Base-by-base conservation (phyloP, 345 rosid species). In the Capsella bursapastoris region DNA sequence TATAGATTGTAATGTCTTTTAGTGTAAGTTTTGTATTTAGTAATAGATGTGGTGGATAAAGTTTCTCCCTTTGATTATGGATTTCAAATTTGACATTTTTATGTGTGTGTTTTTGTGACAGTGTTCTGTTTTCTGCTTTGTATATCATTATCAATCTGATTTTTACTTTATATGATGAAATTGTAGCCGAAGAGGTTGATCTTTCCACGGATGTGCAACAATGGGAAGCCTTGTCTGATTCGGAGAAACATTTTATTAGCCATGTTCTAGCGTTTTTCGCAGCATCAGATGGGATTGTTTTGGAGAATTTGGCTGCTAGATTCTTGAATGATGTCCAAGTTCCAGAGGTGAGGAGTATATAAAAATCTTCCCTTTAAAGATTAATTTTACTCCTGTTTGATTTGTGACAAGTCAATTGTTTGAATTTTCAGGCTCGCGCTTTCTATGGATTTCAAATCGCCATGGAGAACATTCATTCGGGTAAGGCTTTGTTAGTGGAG, bases 391-490 rank as follows among this genome's bases (percentile, higher is more conserved):
- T 64, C 35, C 31, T 63, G 61, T 66, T 63, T 43, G 61, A 49
- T 34, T 53, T 82, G 68, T 78, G 75, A 86, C 18, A 32, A 22
- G 31, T 51, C 49, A 29, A 59, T 18, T 48, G 35, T 81, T 28
- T 60, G 29, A 4, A 58, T 53, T 82, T 64, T 80, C 86, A 92
- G 96, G 98, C 96, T 70, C 86, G 94, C 32, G 96, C 98, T 43
- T 91, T 93, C 81, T 93, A 91, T 65, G 94, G 94, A 43, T 93
- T 93, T 79, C 97, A 93, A 82, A 89, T 93, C 47, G 96, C 97
- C 11, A 93, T 91, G 94, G 97, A 91, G 84, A 93, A 93, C 72
- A 82, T 93, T 79, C 98, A 91, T 83, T 91, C 97, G 9, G 98
- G 98, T 93, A 86, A 27, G 77, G 68, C 63, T 79, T 72, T 66